These are phyloP conservation scores for Cymbopogon citratus DNA, from an alignment of 176 grass and related monocot species.

Conservation along the genomic window DNA sequence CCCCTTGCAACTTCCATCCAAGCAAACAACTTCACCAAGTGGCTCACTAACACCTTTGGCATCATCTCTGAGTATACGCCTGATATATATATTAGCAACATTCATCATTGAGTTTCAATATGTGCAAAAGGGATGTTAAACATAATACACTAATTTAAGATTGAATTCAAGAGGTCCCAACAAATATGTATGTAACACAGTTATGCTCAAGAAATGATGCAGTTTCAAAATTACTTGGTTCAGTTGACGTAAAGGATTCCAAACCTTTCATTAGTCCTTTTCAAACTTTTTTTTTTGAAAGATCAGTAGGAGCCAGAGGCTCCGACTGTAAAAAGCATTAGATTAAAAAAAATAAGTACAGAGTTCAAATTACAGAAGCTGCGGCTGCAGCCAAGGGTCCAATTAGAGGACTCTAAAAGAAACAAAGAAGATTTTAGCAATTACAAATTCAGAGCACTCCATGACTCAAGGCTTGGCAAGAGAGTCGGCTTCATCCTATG, in stretches of 20 bases:
- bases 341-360: too few species aligned
- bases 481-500: too few species aligned
- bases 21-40: constrained; percentile 65
- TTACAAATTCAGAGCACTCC: too few species aligned
- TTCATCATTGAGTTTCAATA: not conserved
- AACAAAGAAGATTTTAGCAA: too few species aligned
- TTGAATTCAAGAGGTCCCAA: not conserved
- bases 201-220: not conserved
- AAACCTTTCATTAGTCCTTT: not conserved
- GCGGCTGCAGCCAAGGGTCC: too few species aligned
- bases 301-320: too few species aligned
- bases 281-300: too few species aligned
- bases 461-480: too few species aligned
- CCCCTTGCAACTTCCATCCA: constrained; percentile 48
- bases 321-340: too few species aligned
- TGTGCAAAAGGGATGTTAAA: constrained; percentile 1
- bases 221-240: not conserved
- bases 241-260: not conserved
- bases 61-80: constrained; percentile 61
- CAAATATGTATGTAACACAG: not conserved
- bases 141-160: not conserved
- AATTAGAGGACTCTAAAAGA: too few species aligned
- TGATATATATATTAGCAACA: not conserved
- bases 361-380: too few species aligned
- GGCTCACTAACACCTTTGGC: constrained; percentile 53